These are phyloP conservation scores for Xylaria curta DNA, from an alignment of 495 filamentous ascomycete species.

Conservation along the genomic window DNA sequence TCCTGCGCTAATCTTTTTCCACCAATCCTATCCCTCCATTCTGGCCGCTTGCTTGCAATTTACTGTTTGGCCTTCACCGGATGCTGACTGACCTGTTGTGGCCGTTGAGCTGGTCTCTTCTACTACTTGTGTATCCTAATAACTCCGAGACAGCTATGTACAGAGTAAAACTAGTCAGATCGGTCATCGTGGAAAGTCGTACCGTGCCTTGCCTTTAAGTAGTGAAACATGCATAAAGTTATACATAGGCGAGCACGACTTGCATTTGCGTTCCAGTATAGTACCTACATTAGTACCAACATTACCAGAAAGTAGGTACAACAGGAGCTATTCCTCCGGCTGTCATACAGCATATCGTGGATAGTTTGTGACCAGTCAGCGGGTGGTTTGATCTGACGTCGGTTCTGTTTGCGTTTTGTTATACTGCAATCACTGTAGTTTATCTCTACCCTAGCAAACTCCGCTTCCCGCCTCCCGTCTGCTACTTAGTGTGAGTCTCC, in stretches of 20 bases:
- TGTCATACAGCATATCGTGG: background rate
- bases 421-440: background rate
- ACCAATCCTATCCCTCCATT: background rate
- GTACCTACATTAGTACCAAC: background rate
- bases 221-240: background rate
- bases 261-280: background rate
- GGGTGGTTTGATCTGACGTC: background rate
- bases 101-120: background rate
- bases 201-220: background rate
- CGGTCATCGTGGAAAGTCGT: background rate
- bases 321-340: background rate
- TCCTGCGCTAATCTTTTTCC: slow-evolving; percentile 1
- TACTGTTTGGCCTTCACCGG: background rate
- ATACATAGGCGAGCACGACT: background rate
- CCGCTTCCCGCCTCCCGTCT: slow-evolving; percentile 14
- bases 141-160: background rate
- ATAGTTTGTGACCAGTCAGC: background rate
- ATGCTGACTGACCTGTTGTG: no score
- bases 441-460: background rate
- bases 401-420: background rate
- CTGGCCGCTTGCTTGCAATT: background rate
- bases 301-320: background rate
- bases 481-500: background rate
- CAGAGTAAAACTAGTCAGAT: background rate
- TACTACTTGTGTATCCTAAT: no score